Evolutionary conservation across 305 asterid species (phyloP), one percentile per base, ranked within the genome.

Genomic region (Striga hermonthica): DNA sequence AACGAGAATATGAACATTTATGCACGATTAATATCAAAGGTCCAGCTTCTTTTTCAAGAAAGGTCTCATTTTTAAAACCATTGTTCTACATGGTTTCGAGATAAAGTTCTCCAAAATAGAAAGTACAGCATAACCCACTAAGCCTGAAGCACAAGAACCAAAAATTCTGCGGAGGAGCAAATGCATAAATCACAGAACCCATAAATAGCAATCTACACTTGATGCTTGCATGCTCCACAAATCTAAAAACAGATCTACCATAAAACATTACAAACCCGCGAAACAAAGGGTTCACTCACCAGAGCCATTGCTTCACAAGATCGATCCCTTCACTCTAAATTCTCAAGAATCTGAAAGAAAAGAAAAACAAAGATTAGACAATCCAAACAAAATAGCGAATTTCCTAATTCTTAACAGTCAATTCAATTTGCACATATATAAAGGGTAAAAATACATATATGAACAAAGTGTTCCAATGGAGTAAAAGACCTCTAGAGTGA

Each of bases 251-350:
- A 81, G 82, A 86, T 81, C 86, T 67, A 49, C 22, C n/a, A 65
- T 12, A 13, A 22, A 22, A 22, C 31, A 22, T 22, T 22, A 1
- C 7, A 56, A 40, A 60, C 31, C 31, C 31, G 9, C 57, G 3
- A 65, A 47, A 28, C 4, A 60, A 10, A 40, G 49, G 55, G 53
- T 15, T 9, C 39, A 80, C 92, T 73, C 63, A 89, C 96, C 88
- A 86, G 84, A 79, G 89, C 81, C 95, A 89, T 22, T 22, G 81
- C 74, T 78, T 57, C 78, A 68, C 62, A 15, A 61, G 50, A 73
- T 77, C 71, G 65, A 59, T 62, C 34, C 35, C 16, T 22, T 22
- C 31, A 22, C 31, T 22, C 31, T 22, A 22, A 22, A 22, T 22
- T 22, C 56, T 37, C 47, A 52, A 50, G 71, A 52, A 71, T 75